Evolutionary conservation across 768 basidiomycete genomes (phyloP).

Genomic region (Agrocybe praecox): DNA sequence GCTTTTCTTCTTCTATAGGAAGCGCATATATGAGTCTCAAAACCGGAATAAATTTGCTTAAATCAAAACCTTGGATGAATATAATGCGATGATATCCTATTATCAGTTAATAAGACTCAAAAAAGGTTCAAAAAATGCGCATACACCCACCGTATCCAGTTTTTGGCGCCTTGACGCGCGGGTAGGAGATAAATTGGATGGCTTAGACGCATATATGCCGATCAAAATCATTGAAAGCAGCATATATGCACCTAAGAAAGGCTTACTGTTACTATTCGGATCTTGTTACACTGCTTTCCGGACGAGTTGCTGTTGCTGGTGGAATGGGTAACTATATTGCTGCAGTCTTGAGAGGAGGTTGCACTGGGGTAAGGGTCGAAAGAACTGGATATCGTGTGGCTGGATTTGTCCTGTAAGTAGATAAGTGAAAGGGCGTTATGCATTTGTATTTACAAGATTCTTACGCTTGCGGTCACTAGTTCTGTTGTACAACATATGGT

Average conservation of each 20-base stretch:
- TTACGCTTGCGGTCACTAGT: not conserved
- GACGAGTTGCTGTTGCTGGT: not conserved
- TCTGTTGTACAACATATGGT: not conserved
- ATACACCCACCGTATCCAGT: not conserved
- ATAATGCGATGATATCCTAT: constrained; percentile 6
- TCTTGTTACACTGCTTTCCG: not conserved
- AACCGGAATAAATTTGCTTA: not conserved
- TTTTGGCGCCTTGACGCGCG: not conserved
- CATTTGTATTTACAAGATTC: too few relatives aligned
- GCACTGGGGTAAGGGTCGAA: not conserved
- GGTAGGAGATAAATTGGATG: not conserved
- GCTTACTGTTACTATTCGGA: constrained; percentile 11
- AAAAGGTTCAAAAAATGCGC: not conserved
- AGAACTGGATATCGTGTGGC: not conserved
- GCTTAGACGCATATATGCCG: not conserved
- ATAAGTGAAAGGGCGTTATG: too few relatives aligned
- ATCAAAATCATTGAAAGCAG: not conserved
- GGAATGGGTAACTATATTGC: not conserved
- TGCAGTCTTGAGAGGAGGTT: not conserved
- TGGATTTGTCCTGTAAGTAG: not conserved
- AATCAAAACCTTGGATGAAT: constrained; percentile 1
- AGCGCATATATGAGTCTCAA: not conserved
- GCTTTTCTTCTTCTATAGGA: not conserved
- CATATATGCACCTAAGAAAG: not conserved
- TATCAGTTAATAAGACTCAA: not conserved